Evolutionary conservation across 345 rosid genomes (phyloP).

Genomic region (Populus davidiana): DNA sequence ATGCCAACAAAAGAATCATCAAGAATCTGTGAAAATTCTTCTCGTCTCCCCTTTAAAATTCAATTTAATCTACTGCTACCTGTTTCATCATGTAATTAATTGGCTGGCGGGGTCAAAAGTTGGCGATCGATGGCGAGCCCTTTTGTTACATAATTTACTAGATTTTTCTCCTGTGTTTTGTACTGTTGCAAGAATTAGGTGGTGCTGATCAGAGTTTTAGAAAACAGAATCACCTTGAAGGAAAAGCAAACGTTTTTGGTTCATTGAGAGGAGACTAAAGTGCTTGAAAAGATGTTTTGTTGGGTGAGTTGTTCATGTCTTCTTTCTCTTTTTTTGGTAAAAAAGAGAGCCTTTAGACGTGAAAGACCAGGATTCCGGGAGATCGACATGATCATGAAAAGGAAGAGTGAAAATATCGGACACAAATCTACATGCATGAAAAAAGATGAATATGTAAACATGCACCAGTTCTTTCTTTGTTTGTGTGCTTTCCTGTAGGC

Average conservation of each 20-base stretch:
- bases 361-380: conserved; percentile 33
- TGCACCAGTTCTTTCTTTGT: neutral
- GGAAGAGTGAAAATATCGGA: neutral
- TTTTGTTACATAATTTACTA: neutral
- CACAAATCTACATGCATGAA: neutral
- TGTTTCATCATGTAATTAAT: neutral
- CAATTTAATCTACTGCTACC: neutral
- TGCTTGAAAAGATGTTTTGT: conserved; percentile 18
- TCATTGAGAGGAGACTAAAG: conserved; percentile 22
- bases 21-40: conserved; percentile 3
- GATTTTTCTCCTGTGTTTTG: neutral
- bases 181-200: neutral
- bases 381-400: conserved; percentile 11
- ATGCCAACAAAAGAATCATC: neutral
- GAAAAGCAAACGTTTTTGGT: neutral
- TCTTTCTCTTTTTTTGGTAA: neutral
- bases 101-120: conserved; percentile 21
- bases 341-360: conserved; percentile 14
- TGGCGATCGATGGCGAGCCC: neutral
- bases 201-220: neutral
- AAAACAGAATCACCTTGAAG: neutral
- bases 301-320: neutral
- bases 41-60: neutral
- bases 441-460: neutral
- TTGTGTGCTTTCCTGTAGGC: neutral